A percentile compares a stretch with the other conserved stretches of the same genome.
These are phyloP conservation scores for Erythrobasidium hasegawianum DNA, from an alignment of 1,284 basidiomycete genomes.

Conservation along the genomic window DNA sequence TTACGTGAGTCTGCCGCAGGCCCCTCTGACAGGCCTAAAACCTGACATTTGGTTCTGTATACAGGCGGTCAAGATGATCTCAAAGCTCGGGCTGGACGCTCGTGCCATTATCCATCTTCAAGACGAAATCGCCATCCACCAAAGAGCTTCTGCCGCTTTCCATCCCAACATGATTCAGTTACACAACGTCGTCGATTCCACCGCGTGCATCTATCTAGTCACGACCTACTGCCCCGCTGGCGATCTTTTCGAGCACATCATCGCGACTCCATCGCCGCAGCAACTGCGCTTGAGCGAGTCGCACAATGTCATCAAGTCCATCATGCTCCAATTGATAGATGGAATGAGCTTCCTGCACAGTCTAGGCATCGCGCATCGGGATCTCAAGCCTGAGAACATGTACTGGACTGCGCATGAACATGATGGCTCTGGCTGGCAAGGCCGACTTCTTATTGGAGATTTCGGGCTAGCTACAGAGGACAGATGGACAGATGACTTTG, in stretches of 20 bases:
- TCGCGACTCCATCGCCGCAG: slow-evolving; percentile 40
- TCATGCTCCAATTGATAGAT: slow-evolving; percentile 48
- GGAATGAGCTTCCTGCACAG: slow-evolving; percentile 47
- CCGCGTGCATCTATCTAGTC: slow-evolving; percentile 46
- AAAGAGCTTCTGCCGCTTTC: slow-evolving; percentile 46
- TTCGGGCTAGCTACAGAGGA: slow-evolving; percentile 49
- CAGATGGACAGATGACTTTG: slow-evolving; percentile 47
- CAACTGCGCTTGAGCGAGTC: slow-evolving; percentile 40
- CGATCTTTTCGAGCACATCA: slow-evolving; percentile 49
- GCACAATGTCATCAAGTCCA: slow-evolving; percentile 32
- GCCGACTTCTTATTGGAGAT: slow-evolving; percentile 37
- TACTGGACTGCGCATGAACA: slow-evolving; percentile 12
- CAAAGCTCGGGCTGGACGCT: slow-evolving; percentile 47
- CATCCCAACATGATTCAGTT: slow-evolving; percentile 47
- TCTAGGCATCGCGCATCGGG: slow-evolving; percentile 48
- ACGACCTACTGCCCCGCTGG: slow-evolving; percentile 48
- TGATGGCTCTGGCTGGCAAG: background rate
- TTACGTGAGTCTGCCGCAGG: slow-evolving; percentile 34
- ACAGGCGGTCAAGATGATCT: slow-evolving; percentile 48
- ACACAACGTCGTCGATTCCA: slow-evolving; percentile 47
- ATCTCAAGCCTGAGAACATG: slow-evolving; percentile 49
- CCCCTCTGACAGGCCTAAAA: background rate
- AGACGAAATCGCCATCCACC: slow-evolving; percentile 46
- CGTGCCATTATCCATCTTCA: slow-evolving; percentile 45
- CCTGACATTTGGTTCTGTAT: background rate